phyloP scores from a whole-genome alignment of 345 rosid species.

The Brassica nigra region DNA sequence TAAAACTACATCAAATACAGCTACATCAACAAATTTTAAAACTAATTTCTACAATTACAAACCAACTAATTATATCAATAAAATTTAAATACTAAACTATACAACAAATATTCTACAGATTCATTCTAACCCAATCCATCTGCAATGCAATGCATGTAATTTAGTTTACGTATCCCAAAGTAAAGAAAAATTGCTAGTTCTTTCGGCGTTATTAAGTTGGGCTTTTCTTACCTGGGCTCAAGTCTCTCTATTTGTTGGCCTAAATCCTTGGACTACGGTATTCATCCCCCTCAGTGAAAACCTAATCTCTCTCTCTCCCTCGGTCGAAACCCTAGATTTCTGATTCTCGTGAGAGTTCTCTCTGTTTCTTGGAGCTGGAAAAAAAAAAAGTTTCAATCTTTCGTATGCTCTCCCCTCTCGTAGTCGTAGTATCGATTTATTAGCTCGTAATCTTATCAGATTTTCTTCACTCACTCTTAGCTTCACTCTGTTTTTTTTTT shows the following conservation, averaged over 20 bases:
- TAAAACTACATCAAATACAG: neutral
- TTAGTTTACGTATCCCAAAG: neutral
- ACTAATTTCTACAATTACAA: neutral
- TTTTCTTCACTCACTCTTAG: conserved; percentile 2
- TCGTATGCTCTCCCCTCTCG: neutral
- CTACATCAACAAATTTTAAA: neutral
- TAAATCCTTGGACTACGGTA: conserved; percentile 29
- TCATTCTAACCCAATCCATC: neutral
- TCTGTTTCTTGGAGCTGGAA: neutral
- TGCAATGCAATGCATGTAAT: neutral
- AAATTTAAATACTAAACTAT: neutral
- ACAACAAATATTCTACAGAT: neutral
- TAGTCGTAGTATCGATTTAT: neutral
- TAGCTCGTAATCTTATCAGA: conserved; percentile 11
- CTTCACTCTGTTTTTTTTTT: conserved; percentile 26
- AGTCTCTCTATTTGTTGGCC: conserved; percentile 15
- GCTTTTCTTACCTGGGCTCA: neutral
- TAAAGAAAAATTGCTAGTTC: neutral
- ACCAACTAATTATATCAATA: neutral
- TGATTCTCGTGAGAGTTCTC: conserved; percentile 9
- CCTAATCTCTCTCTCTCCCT: conserved; percentile 12
- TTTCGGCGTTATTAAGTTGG: neutral
- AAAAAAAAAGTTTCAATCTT: conserved; percentile 21
- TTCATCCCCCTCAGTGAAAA: conserved; percentile 12
- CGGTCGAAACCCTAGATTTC: neutral